Base-by-base conservation (phyloP, 352 stramenopile genomes). In the Phytophthora foliorum region DNA sequence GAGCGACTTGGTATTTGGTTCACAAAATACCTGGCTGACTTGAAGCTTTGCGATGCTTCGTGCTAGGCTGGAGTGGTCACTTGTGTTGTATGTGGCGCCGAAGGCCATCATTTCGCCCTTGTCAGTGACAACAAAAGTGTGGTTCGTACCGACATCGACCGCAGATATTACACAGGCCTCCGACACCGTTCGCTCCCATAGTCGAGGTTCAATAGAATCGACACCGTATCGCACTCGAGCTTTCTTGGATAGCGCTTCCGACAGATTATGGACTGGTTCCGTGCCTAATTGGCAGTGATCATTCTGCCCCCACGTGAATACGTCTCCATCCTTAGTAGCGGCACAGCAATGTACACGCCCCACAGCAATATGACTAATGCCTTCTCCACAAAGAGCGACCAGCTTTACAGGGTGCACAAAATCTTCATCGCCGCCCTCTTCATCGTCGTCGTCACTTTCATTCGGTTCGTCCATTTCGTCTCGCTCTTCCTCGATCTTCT, bases 241-340 rank as follows among this genome's bases (percentile, higher is more conserved):
- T 58, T 92, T 92, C 56, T 78, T 91, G 14, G 74, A 75, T 38
- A 83, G 66, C 0, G 78, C 69, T 14, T 86, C 80, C 1, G 78
- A 77, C 4, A 94, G 38, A 56, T 82, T 84, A 51, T 95, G 86
- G 0, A 77, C 51, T 11, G 83, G 78, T 48, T 95, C 88, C 14
- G 84, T 74, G 6, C 88, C 88, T 3, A 94, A 61, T 45, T 95
- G 88, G 29, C 84, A 93, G 61, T 94, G 88, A 52, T 93, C 84
- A 48, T 94, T 95, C 19, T 93, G 85, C 8, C 88, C 88, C 88
- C 88, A 95, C 19, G 88, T 92, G 55, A 90, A 95, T 3, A 94
- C 82, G 52, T 94, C 88, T 34, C 88, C 86, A 16, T 92, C 86
- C 61, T 91, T 94, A 1, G 88, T 93, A 21, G 70, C 78, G 4